A percentile compares a stretch with the other conserved stretches of the same genome.
These are phyloP conservation scores for Termitomyces sp. DNA, from an alignment of 768 basidiomycete genomes.

Conservation along the genomic window DNA sequence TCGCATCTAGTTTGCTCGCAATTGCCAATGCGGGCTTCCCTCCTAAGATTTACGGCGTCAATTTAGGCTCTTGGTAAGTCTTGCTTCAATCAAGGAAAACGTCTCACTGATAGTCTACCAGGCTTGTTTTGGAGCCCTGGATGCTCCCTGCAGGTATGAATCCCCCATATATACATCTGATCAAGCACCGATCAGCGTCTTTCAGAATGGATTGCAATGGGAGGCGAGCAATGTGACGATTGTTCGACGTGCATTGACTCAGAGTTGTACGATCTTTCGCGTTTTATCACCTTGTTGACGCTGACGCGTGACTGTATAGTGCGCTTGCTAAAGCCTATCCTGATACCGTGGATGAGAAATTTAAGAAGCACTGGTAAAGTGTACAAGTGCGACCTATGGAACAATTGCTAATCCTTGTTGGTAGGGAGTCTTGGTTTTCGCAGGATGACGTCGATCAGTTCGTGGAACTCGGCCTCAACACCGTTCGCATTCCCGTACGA, in stretches of 20 bases:
- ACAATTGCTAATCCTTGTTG: neutral
- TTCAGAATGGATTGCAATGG: constrained; percentile 72
- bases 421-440: constrained; percentile 71
- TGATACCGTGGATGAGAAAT: constrained; percentile 50
- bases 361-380: constrained; percentile 61
- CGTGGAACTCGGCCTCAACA: constrained; percentile 58
- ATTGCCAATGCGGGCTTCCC: constrained; percentile 21
- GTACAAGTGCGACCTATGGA: neutral
- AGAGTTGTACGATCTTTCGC: constrained; percentile 52
- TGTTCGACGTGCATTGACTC: constrained; percentile 63
- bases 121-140: constrained; percentile 80
- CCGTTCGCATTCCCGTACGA: constrained; percentile 72
- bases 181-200: neutral
- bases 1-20: constrained; percentile 8
- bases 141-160: constrained; percentile 66
- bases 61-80: constrained; percentile 38
- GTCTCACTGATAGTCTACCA: constrained; percentile 22
- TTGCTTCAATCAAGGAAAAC: neutral
- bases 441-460: constrained; percentile 58
- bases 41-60: constrained; percentile 24
- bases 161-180: neutral
- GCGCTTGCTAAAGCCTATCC: constrained; percentile 61
- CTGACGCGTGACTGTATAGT: constrained; percentile 30
- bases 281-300: neutral
- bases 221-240: constrained; percentile 56